Evolutionary conservation across 2,329 filamentous ascomycete species (phyloP), one percentile per base, ranked within the genome.

Genomic region (Xylariaceae sp.): DNA sequence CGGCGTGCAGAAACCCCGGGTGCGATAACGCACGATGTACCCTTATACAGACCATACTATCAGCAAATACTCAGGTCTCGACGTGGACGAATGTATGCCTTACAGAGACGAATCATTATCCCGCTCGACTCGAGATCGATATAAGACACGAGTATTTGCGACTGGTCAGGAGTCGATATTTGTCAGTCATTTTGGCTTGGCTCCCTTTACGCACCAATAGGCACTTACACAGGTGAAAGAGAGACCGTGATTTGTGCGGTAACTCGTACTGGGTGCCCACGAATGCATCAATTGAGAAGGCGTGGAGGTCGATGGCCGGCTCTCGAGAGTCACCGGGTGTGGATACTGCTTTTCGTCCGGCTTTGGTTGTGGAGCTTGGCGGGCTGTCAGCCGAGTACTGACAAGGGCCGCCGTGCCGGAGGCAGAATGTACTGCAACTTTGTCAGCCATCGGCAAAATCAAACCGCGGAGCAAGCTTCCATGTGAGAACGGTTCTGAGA

Each of bases 1-100:
- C 72, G 54, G 71, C 72, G 53, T 75, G 71, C 55, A 75, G 71
- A 49, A 73, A 72, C 2, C 72, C 72, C 2, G 70, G 70, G 48
- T 73, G 71, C 41, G 71, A 67, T 44, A 75, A 66, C 14, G 72
- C 71, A 54, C 68, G 67, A 51, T 71, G 68, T 39, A 75, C 18
- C 32, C 22, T 40, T 22, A 27, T 14, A 46, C 18, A 22, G 44
- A 50, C 36, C 50, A 46, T 45, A 7, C 22, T 27, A 27, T 27
- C 22, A 27, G 22, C 4, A 27, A 27, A 7, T 4, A 7, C 22
- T 27, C 22, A 27, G 4, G 22, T 7, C 22, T 27, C 22, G 22
- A 27, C 7, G 22, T 27, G 22, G n/a, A 44, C 41, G 14, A 31
- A 42, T n/a, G 32, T 40, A 45, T 42, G 22, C 19, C 43, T 59